Evolutionary conservation across 495 filamentous ascomycete genomes (phyloP).

Genomic region (Talaromyces adpressus): DNA sequence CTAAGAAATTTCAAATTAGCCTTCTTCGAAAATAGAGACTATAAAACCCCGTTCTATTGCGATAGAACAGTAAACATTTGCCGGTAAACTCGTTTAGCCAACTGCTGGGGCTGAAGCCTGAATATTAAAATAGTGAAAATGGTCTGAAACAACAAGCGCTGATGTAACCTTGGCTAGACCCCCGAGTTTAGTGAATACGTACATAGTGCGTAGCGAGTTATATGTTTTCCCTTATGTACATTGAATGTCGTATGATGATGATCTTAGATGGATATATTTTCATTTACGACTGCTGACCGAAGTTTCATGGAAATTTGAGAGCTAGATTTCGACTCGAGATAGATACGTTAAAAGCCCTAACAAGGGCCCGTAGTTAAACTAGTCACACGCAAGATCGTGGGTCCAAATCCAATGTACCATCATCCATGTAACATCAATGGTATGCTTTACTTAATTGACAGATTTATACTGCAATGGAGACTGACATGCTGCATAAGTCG

Average conservation of each 20-base stretch:
- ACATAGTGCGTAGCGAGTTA: not conserved
- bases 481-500: not conserved
- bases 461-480: not conserved
- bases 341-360: not conserved
- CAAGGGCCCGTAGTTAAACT: not conserved
- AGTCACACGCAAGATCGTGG: not conserved
- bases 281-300: not conserved
- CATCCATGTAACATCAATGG: not conserved
- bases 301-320: not conserved
- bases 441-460: not conserved
- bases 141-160: not conserved
- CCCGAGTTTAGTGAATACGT: not conserved
- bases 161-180: not conserved
- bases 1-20: not conserved
- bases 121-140: not conserved
- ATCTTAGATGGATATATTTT: not conserved
- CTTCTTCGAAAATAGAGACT: not conserved
- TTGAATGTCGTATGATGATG: not conserved
- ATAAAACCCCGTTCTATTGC: not conserved
- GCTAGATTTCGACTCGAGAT: not conserved
- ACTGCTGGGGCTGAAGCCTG: not conserved
- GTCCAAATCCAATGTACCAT: not conserved
- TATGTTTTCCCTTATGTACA: not conserved
- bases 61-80: not conserved
- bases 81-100: not conserved